A percentile compares a stretch with the other conserved stretches of the same genome.
phyloP scores from a whole-genome alignment of 2,329 filamentous ascomycete species.

The Alternaria atra region DNA sequence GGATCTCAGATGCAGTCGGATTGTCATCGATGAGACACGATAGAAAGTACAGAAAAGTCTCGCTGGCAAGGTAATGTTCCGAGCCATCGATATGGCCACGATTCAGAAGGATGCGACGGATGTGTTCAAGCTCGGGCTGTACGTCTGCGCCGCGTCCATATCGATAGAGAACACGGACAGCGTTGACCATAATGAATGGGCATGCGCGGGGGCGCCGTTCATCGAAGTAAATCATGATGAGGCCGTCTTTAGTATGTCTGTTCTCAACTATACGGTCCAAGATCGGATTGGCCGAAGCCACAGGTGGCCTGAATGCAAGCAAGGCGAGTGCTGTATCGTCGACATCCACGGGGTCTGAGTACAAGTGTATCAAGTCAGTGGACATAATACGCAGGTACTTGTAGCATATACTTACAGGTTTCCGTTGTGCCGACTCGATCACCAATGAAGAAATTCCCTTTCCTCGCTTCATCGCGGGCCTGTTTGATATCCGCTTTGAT shows the following conservation, averaged over 20 bases:
- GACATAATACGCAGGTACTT: neutral
- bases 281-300: conserved; percentile 6
- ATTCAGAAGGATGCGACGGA: conserved; percentile 23
- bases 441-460: conserved; percentile 42
- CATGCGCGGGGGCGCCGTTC: conserved; percentile 34
- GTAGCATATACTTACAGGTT: conserved; percentile 14
- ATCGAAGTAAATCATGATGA: conserved; percentile 52
- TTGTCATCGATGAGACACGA: conserved; percentile 31
- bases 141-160: conserved; percentile 37
- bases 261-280: conserved; percentile 37
- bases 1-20: conserved; percentile 26
- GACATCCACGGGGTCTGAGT: conserved; percentile 43
- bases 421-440: conserved; percentile 19
- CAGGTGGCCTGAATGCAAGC: conserved; percentile 29
- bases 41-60: conserved; percentile 48
- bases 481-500: conserved; percentile 12
- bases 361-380: neutral
- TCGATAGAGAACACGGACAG: conserved; percentile 44
- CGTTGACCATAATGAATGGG: conserved; percentile 44
- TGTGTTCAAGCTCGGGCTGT: conserved; percentile 33
- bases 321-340: conserved; percentile 48
- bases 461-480: conserved; percentile 8
- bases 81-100: conserved; percentile 47
- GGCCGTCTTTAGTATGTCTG: conserved; percentile 51
- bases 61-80: conserved; percentile 43